These are phyloP conservation scores for Brasilioporus rufonigricans DNA, from an alignment of 768 basidiomycete species.

Conservation along the genomic window DNA sequence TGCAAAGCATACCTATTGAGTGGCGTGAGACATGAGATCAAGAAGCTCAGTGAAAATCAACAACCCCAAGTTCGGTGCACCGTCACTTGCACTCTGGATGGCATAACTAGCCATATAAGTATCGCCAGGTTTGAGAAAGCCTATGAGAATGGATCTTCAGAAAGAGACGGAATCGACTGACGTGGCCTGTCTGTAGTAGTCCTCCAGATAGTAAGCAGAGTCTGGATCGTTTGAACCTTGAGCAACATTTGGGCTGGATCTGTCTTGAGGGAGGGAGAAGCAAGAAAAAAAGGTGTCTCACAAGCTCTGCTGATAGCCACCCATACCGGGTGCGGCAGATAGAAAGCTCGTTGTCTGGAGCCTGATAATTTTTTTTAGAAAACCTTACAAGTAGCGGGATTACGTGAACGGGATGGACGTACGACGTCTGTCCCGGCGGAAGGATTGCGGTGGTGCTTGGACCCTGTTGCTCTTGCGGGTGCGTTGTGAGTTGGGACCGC, in stretches of 20 bases:
- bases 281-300: constrained; percentile 6
- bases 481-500: neutral
- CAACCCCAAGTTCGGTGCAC: constrained; percentile 11
- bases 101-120: constrained; percentile 6
- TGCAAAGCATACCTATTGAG: constrained; percentile 12
- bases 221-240: neutral
- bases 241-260: constrained; percentile 7
- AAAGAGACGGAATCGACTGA: constrained; percentile 7
- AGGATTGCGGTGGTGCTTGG: neutral
- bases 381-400: neutral
- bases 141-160: neutral
- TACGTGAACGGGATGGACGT: constrained; percentile 3
- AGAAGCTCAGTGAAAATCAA: constrained; percentile 10
- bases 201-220: constrained; percentile 1
- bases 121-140: neutral
- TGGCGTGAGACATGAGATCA: constrained; percentile 10
- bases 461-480: constrained; percentile 5
- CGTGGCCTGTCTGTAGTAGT: constrained; percentile 10
- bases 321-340: neutral
- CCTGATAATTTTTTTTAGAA: constrained; percentile 4
- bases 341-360: neutral
- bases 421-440: constrained; percentile 7
- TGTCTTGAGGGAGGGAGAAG: neutral
- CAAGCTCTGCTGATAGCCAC: constrained; percentile 11
- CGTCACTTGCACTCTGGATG: neutral